Conservation (phyloP, 305 asterid genomes). For the Fraxinus floribunda region DNA sequence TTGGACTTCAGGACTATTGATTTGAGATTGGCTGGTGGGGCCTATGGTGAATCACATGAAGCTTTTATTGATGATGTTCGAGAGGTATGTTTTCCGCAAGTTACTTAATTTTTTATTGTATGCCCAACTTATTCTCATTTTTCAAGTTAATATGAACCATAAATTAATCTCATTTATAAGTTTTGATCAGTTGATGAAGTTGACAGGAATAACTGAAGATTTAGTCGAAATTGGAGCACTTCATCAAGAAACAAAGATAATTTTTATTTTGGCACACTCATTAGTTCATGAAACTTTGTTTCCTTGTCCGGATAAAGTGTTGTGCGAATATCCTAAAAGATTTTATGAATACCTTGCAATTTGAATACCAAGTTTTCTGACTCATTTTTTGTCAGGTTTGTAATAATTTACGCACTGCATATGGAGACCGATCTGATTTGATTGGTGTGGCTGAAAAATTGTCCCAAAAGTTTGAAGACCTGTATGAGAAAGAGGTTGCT, state of each 20-base stretch:
- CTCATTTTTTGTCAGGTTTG: constrained; percentile 54
- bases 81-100: constrained; percentile 54
- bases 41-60: constrained; percentile 85
- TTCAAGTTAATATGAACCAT: not conserved
- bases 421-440: constrained; percentile 61
- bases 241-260: not conserved
- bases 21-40: constrained; percentile 86
- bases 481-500: constrained; percentile 77
- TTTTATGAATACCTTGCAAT: not conserved
- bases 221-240: not conserved
- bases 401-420: constrained; percentile 66
- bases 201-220: not conserved
- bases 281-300: not conserved
- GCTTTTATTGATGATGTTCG: constrained; percentile 90
- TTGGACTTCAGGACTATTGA: constrained; percentile 92
- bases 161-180: not conserved
- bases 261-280: not conserved
- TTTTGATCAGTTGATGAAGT: not conserved
- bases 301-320: not conserved
- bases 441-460: constrained; percentile 58
- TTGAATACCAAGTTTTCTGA: constrained; percentile 21
- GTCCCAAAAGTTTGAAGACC: constrained; percentile 64
- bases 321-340: not conserved
- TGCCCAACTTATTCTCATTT: constrained; percentile 11
- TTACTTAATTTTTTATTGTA: constrained; percentile 17